Percentiles rank a stretch among this genome's conserved stretches.
Conservation (phyloP, 2,329 filamentous ascomycete genomes). For the Ascomycota sp. region DNA sequence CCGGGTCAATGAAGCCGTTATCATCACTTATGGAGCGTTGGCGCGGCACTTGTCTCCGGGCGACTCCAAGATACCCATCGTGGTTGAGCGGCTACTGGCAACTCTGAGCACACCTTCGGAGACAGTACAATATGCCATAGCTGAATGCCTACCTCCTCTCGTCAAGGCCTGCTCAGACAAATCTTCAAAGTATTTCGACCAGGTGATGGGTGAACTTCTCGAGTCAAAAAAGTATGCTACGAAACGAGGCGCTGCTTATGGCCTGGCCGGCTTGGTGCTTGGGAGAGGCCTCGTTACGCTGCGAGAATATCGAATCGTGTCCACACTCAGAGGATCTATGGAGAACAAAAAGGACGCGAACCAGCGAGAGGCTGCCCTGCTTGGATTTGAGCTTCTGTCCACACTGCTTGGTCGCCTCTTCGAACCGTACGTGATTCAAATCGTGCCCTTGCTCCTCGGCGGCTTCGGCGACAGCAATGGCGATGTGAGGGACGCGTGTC, state of each 20-base stretch:
- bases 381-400: conserved; percentile 80
- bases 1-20: conserved; percentile 85
- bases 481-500: conserved; percentile 78
- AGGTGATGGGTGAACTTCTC: conserved; percentile 62
- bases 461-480: conserved; percentile 75
- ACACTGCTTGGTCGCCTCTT: conserved; percentile 71
- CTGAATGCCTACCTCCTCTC: conserved; percentile 81
- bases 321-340: conserved; percentile 54
- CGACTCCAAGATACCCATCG: conserved; percentile 70
- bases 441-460: conserved; percentile 71
- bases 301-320: conserved; percentile 68
- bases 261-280: conserved; percentile 68
- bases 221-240: conserved; percentile 79
- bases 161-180: conserved; percentile 60
- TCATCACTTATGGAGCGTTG: conserved; percentile 88
- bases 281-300: conserved; percentile 70
- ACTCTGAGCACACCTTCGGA: conserved; percentile 90
- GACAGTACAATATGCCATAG: conserved; percentile 87
- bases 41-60: conserved; percentile 67
- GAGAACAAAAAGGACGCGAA: conserved; percentile 89
- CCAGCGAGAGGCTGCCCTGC: conserved; percentile 66
- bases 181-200: conserved; percentile 55
- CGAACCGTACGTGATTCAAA: conserved; percentile 88
- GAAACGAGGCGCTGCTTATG: conserved; percentile 83
- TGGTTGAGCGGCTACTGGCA: conserved; percentile 64